phyloP scores from a whole-genome alignment of 257 asterid genomes.

The Capsicum rhomboideum region DNA sequence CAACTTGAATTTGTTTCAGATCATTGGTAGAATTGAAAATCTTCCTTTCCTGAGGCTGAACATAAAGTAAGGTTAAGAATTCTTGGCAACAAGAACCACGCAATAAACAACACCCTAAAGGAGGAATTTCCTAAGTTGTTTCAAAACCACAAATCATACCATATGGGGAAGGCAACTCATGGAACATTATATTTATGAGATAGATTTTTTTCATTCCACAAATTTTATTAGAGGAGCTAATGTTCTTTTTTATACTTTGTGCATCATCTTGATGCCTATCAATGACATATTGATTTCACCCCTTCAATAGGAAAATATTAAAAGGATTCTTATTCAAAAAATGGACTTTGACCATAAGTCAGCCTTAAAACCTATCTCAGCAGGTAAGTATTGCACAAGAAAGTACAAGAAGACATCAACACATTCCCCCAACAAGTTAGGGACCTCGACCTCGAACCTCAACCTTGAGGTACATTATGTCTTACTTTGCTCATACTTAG shows the following conservation, averaged over 20 bases:
- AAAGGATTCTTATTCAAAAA: no score
- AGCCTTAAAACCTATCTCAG: no score
- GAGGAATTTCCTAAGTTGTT: not conserved
- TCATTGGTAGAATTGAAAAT: not conserved
- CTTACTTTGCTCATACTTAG: no score
- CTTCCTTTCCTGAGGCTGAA: not conserved
- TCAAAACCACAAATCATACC: not conserved
- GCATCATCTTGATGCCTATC: not conserved
- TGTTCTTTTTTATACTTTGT: not conserved
- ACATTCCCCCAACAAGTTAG: no score
- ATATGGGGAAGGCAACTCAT: not conserved
- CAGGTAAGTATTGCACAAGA: no score
- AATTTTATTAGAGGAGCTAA: not conserved
- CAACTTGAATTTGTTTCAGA: not conserved
- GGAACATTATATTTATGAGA: not conserved
- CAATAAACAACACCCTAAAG: not conserved
- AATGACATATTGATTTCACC: no score
- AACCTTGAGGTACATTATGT: no score
- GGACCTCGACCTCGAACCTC: no score
- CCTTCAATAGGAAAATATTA: no score
- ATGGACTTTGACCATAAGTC: no score
- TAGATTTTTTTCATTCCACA: not conserved
- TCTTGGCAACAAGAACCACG: not conserved
- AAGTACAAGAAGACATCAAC: no score
- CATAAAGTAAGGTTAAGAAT: not conserved